Conservation (phyloP, 495 filamentous ascomycete species). For the Polyplosphaeria fusca region DNA sequence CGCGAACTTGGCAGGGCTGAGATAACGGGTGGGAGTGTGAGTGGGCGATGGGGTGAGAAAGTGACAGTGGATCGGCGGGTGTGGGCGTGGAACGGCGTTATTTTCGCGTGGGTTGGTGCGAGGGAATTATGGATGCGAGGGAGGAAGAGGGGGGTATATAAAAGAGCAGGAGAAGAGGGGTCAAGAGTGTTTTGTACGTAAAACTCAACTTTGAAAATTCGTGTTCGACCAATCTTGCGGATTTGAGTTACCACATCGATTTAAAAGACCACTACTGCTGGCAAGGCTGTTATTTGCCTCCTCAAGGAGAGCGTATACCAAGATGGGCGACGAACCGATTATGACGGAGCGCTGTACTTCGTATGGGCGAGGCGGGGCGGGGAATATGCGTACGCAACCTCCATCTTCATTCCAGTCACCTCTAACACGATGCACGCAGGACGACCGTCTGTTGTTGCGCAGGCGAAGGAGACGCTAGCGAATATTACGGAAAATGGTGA, state of each 20-base stretch:
- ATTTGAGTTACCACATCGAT: neutral
- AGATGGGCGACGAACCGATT: constrained; percentile 13
- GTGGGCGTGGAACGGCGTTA: neutral
- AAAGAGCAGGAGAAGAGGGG: neutral
- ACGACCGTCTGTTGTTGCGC: constrained; percentile 7
- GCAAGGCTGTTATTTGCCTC: neutral
- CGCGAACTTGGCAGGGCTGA: constrained; percentile 24
- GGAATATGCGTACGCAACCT: constrained; percentile 27
- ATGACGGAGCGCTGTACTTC: constrained; percentile 12
- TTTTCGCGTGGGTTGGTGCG: neutral
- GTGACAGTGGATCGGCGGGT: neutral
- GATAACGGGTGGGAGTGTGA: constrained; percentile 8
- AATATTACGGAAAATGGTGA: constrained; percentile 6
- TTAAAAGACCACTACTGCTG: neutral
- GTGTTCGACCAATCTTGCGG: neutral
- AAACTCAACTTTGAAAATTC: neutral
- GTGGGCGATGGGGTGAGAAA: neutral
- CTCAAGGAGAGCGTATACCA: neutral
- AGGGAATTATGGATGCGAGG: neutral
- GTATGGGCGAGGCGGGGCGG: constrained; percentile 27
- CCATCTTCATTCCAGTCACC: no score
- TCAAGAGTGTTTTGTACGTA: neutral
- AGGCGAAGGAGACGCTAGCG: constrained; percentile 12
- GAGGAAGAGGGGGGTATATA: neutral
- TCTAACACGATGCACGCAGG: constrained; percentile 5